A percentile compares a stretch with the other conserved stretches of the same genome.
These are phyloP conservation scores for Lavandula angustifolia DNA, from an alignment of 257 asterid species.

Conservation along the genomic window DNA sequence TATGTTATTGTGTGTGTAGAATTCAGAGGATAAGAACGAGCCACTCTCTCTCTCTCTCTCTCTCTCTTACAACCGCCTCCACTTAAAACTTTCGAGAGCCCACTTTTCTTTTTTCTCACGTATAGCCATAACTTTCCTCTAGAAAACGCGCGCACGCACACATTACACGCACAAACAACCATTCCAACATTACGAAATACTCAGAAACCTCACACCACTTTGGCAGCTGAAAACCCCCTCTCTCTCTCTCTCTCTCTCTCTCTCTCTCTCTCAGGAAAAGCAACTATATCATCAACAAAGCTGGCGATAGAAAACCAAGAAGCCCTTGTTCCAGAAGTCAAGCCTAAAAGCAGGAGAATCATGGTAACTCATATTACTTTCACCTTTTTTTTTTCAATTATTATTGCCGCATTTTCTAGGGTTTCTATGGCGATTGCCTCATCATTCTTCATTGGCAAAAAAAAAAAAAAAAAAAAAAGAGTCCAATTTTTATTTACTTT, in stretches of 20 bases:
- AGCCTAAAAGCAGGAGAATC: constrained; percentile 59
- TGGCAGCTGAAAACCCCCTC: neutral
- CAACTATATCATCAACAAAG: constrained; percentile 20
- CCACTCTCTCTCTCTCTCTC: neutral
- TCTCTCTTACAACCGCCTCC: constrained; percentile 39
- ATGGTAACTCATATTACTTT: constrained; percentile 45
- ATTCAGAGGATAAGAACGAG: constrained; percentile 65
- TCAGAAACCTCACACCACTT: neutral
- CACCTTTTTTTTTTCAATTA: neutral
- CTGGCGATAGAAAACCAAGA: constrained; percentile 83
- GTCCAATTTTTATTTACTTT: neutral
- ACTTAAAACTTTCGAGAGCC: constrained; percentile 37
- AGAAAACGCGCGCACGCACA: constrained; percentile 24
- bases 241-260: neutral
- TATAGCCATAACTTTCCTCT: constrained; percentile 17
- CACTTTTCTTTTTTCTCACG: constrained; percentile 27
- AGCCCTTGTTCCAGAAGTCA: constrained; percentile 58
- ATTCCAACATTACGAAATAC: neutral
- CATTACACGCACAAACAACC: constrained; percentile 20
- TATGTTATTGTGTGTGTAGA: constrained; percentile 27
- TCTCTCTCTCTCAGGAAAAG: neutral
- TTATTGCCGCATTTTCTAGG: neutral
- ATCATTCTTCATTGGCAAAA: too few relatives aligned
- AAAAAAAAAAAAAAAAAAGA: fast-evolving
- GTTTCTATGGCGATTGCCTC: neutral